Evolutionary conservation across 768 basidiomycete species (phyloP), one percentile per base, ranked within the genome.

Genomic region (Termitomyces sp.): DNA sequence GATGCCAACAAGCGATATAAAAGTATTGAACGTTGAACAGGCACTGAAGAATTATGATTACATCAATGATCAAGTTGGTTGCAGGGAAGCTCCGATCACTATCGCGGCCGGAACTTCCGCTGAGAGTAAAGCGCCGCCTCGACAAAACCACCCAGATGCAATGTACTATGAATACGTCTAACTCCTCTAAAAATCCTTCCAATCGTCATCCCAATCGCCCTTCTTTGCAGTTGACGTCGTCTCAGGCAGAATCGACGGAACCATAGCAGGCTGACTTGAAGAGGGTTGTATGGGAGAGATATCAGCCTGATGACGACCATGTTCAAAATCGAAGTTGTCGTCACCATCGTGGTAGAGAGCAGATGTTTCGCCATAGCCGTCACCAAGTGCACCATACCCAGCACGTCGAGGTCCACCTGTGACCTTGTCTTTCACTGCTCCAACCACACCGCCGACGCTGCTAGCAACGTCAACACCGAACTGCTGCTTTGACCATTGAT

Each of bases 381-480:
- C 72, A 56, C 79, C 56, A 44, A 86, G 64, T 46, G 78, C 66
- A 45, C 76, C 75, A 66, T 83, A 79, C 45, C 85, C 74, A 57
- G 74, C 62, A 61, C 81, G 68, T 46, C 75, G 64, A 37, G 87
- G 88, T 17, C 81, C 74, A 1, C 75, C 59, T 43, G 54, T 73
- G 24, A 88, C 68, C 4, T 65, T 74, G 37, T 85, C 85, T 66
- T 74, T 81, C 53, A 88, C 87, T 0, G 73, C 77, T 37, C 78
- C 81, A 32, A 89, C 84, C 9, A 88, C 78, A 38, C 83, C 84
- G 12, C 83, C 85, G 43, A 94, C 80, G 44, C 81, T 84, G 62
- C 81, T 87, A 50, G 82, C 91, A 8, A 96, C 87, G 67, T 98
- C 94, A 3, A 95, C 85, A 10, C 95, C 95, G 50, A 85, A 77